Conservation (phyloP, 352 stramenopile species). For the Stramenopiles sp. region DNA sequence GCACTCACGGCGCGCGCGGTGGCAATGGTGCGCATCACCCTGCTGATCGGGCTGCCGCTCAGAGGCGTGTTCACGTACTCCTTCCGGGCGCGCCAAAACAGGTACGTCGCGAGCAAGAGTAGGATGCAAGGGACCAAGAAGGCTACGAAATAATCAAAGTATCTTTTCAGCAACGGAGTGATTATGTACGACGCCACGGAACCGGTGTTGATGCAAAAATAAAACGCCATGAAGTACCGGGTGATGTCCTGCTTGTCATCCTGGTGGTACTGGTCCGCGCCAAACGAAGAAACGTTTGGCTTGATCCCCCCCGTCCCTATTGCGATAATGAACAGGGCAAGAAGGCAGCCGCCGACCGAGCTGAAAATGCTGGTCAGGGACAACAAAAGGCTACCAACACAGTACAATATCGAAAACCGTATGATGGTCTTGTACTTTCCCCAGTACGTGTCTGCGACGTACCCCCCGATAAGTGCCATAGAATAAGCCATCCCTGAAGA, state of each 20-base stretch:
- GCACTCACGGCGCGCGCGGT: too few species aligned
- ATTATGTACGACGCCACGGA: constrained; percentile 27
- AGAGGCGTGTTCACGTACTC: constrained; percentile 25
- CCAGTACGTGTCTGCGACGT: constrained; percentile 35
- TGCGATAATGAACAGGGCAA: constrained; percentile 28
- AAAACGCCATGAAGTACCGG: constrained; percentile 34
- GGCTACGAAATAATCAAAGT: constrained; percentile 27
- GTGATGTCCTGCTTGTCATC: constrained; percentile 18
- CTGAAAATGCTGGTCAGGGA: constrained; percentile 21
- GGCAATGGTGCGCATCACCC: neutral
- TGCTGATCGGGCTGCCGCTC: constrained; percentile 13
- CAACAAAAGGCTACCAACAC: constrained; percentile 30
- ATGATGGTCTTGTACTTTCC: constrained; percentile 35
- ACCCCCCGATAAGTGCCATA: constrained; percentile 35
- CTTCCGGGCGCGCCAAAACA: constrained; percentile 24
- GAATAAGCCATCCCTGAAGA: constrained; percentile 35
- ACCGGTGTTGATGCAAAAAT: constrained; percentile 35
- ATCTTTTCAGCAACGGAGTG: constrained; percentile 23
- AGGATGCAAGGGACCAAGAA: constrained; percentile 30
- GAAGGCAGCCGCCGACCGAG: constrained; percentile 11
- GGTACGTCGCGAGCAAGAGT: constrained; percentile 24
- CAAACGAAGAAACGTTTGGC: constrained; percentile 43
- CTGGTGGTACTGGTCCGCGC: constrained; percentile 37
- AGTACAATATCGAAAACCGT: constrained; percentile 33
- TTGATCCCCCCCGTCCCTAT: constrained; percentile 47